Evolutionary conservation across 129 eudicot species (phyloP).

Genomic region (Pseudognaphalium luteoalbum): DNA sequence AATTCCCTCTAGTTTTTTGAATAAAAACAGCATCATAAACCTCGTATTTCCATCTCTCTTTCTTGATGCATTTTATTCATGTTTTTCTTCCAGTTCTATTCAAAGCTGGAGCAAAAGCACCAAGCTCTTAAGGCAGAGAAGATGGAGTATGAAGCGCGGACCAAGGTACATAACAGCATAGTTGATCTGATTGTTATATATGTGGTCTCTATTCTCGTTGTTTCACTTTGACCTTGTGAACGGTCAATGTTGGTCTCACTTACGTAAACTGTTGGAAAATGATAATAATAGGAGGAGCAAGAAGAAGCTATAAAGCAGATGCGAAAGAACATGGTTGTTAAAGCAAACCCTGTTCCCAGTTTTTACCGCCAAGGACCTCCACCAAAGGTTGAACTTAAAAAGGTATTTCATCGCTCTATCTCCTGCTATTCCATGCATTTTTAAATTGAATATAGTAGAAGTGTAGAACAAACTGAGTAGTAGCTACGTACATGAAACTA

Average conservation of each 20-base stretch:
- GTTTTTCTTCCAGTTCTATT: constrained; percentile 49
- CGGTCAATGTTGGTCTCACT: constrained; percentile 11
- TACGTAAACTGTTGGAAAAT: constrained; percentile 14
- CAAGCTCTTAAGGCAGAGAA: constrained; percentile 85
- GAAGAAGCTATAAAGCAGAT: constrained; percentile 83
- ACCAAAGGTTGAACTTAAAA: constrained; percentile 88
- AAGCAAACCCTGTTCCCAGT: constrained; percentile 94
- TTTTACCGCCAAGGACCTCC: constrained; percentile 94
- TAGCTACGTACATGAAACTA: neutral
- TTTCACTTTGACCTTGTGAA: neutral
- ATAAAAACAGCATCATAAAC: neutral
- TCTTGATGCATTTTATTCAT: constrained; percentile 13
- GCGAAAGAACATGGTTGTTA: constrained; percentile 73
- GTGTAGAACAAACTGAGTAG: neutral
- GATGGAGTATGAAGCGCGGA: constrained; percentile 83
- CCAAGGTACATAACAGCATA: constrained; percentile 54
- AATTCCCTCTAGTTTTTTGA: neutral
- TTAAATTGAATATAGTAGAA: neutral
- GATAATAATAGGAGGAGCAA: constrained; percentile 75
- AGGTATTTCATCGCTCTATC: constrained; percentile 51
- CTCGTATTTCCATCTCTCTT: neutral
- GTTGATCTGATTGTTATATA: constrained; percentile 2
- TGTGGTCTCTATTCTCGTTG: neutral
- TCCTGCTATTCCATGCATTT: neutral
- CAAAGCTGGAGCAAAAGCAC: constrained; percentile 86